Evolutionary conservation across 179 eudicot species (phyloP).

Genomic region (Spinacia oleracea): DNA sequence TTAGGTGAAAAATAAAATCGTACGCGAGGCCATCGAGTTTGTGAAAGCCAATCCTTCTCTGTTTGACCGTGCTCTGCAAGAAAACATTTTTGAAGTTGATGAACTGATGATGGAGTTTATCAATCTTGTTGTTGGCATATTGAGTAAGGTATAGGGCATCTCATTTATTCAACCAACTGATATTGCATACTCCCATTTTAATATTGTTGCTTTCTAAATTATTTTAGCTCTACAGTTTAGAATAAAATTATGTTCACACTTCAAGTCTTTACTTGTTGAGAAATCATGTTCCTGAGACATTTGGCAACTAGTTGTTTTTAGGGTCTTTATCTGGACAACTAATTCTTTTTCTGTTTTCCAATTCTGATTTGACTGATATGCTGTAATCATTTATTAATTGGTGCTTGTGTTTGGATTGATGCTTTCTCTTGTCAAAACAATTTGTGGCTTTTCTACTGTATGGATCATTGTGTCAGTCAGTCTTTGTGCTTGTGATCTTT

Average conservation of each 20-base stretch:
- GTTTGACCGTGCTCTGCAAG: conserved; percentile 79
- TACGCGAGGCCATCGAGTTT: conserved; percentile 88
- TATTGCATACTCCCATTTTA: not conserved
- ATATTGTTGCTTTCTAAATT: not conserved
- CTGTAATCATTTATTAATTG: too few species aligned
- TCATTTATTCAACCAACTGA: not conserved
- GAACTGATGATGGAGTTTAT: conserved; percentile 71
- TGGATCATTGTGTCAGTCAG: not conserved
- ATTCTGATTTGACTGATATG: not conserved
- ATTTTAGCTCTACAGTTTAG: not conserved
- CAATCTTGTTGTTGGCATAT: conserved; percentile 85
- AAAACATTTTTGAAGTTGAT: conserved; percentile 66
- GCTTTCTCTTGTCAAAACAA: not conserved
- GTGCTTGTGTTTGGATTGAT: not conserved
- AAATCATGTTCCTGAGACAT: not conserved
- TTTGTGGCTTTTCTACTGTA: conserved; percentile 8
- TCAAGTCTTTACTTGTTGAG: not conserved
- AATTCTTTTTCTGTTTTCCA: not conserved
- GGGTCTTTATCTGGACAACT: not conserved
- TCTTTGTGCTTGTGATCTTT: not conserved
- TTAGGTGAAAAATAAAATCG: conserved; percentile 92
- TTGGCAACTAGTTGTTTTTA: not conserved
- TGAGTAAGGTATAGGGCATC: conserved; percentile 66
- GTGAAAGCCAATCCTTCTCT: conserved; percentile 76
- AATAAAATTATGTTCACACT: too few species aligned